phyloP scores from a whole-genome alignment of 768 basidiomycete species.

The Suillus fuscotomentosus region DNA sequence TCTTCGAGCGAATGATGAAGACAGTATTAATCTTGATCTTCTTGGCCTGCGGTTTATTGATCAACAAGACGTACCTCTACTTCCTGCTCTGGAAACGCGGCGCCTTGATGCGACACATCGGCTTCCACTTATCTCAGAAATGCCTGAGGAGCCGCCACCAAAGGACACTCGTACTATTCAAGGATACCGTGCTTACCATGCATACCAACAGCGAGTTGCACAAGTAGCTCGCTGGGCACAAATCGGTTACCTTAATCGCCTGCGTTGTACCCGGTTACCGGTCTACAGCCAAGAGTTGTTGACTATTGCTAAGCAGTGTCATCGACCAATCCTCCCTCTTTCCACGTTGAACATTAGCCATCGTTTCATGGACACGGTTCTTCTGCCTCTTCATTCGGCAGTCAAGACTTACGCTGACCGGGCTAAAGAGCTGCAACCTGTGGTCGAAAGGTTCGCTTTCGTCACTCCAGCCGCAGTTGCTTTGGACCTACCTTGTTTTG shows the following conservation, averaged over 20 bases:
- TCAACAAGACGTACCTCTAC: conserved; percentile 49
- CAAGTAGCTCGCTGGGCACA: conserved; percentile 65
- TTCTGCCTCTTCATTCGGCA: conserved; percentile 39
- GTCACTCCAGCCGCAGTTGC: conserved; percentile 79
- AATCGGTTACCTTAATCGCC: conserved; percentile 68
- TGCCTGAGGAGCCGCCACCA: conserved; percentile 64
- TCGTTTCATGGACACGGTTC: conserved; percentile 42
- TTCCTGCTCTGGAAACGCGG: conserved; percentile 53
- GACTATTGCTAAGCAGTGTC: conserved; percentile 33
- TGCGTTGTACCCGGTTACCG: conserved; percentile 57
- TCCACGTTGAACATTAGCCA: conserved; percentile 39
- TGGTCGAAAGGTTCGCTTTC: conserved; percentile 74
- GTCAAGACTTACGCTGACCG: conserved; percentile 68
- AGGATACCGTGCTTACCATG: conserved; percentile 61
- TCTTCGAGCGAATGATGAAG: conserved; percentile 50
- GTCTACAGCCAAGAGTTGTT: conserved; percentile 48
- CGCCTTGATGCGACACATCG: conserved; percentile 58
- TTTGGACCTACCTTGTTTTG: conserved; percentile 64
- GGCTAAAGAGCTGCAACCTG: conserved; percentile 46
- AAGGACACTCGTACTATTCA: conserved; percentile 72
- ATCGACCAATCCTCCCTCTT: conserved; percentile 51
- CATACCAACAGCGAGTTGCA: conserved; percentile 46
- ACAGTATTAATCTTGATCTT: conserved; percentile 57
- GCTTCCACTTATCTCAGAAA: conserved; percentile 52
- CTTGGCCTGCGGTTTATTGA: conserved; percentile 65